Conservation (phyloP, 2,329 filamentous ascomycete species). For the Ophiostoma australiae region DNA sequence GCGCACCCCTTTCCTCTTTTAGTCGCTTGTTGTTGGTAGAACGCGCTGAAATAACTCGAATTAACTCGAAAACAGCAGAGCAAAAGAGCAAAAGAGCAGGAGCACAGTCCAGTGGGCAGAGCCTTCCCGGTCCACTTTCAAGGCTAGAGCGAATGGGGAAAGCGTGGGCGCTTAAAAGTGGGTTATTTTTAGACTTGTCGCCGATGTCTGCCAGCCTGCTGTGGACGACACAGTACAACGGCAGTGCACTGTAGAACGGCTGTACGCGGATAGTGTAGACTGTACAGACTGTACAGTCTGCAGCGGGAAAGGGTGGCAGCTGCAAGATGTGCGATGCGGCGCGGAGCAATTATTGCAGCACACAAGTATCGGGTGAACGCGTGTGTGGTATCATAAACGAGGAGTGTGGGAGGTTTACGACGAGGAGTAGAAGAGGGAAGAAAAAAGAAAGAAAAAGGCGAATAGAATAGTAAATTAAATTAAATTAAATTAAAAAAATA, state of each 20-base stretch:
- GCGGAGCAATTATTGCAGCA: slow-evolving; percentile 8
- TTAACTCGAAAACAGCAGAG: background rate
- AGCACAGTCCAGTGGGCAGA: background rate
- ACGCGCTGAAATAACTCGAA: background rate
- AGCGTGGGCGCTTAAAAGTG: slow-evolving; percentile 14
- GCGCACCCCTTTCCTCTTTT: background rate
- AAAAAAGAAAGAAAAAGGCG: background rate
- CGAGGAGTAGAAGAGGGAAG: background rate
- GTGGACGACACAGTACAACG: background rate
- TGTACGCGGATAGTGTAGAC: too few species aligned
- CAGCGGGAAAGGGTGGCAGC: too few species aligned
- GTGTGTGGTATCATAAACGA: background rate
- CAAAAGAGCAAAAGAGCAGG: too few species aligned
- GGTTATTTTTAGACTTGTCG: slow-evolving; percentile 14
- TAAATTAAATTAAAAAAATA: background rate
- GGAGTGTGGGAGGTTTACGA: background rate
- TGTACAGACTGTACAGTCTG: too few species aligned
- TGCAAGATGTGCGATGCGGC: background rate
- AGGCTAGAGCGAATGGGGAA: slow-evolving; percentile 1
- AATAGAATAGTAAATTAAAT: background rate
- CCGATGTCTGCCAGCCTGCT: slow-evolving; percentile 1
- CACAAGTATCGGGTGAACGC: background rate
- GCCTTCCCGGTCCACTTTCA: slow-evolving; percentile 4
- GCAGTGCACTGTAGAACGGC: too few species aligned
- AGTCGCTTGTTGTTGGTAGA: background rate